Evolutionary conservation across 495 filamentous ascomycete species (phyloP).

Genomic region (Aspergillus carlsbadensis): DNA sequence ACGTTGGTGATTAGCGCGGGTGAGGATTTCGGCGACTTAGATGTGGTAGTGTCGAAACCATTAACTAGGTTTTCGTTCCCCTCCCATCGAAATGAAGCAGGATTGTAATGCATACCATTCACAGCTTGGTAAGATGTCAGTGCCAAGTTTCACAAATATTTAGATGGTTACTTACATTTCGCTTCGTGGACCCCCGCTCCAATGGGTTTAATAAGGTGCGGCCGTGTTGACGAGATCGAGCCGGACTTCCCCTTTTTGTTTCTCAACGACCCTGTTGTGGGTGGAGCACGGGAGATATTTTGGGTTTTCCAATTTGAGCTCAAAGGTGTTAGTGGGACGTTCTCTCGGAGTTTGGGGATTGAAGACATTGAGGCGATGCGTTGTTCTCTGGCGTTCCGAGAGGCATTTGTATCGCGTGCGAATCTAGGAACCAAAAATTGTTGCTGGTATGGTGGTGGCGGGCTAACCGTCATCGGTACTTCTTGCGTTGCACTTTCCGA

Average conservation of each 20-base stretch:
- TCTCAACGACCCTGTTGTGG: constrained; percentile 36
- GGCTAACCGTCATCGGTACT: constrained; percentile 44
- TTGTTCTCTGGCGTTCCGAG: constrained; percentile 86
- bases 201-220: constrained; percentile 70
- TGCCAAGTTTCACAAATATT: not conserved
- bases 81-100: constrained; percentile 81
- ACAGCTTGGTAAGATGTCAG: constrained; percentile 54
- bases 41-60: constrained; percentile 62
- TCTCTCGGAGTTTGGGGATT: constrained; percentile 41
- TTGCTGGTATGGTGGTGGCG: constrained; percentile 40
- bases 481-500: constrained; percentile 58
- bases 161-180: constrained; percentile 60
- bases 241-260: constrained; percentile 57
- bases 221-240: constrained; percentile 55
- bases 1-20: constrained; percentile 95
- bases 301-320: constrained; percentile 81
- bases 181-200: constrained; percentile 57
- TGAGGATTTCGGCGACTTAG: constrained; percentile 62
- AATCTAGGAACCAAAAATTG: constrained; percentile 69
- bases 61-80: constrained; percentile 85
- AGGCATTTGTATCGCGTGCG: constrained; percentile 88
- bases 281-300: constrained; percentile 55
- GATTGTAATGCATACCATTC: constrained; percentile 95
- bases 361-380: constrained; percentile 56
- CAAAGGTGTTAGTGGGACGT: constrained; percentile 60